Base-by-base conservation (phyloP, 2,329 filamentous ascomycete species). In the Cladophialophora immunda region DNA sequence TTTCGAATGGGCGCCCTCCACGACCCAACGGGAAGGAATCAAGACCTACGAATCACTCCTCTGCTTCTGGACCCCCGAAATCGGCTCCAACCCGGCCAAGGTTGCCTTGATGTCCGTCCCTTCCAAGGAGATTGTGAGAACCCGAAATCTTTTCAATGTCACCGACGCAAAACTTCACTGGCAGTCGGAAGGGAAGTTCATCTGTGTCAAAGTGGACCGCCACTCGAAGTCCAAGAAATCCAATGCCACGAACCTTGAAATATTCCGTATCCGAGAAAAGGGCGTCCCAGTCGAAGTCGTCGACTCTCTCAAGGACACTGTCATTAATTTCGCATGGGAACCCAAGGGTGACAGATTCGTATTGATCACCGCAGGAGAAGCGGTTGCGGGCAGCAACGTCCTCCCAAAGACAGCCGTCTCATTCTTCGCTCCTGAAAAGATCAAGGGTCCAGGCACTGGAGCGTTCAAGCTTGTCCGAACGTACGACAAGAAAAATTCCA, bases 211-310 rank as follows among this genome's bases (percentile, higher is more conserved):
- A 87, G 95, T 99, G 65, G 95, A 99, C 80, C 88, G 95, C 72
- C 95, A 99, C 85, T 97, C 93, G 79, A 99, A 99, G 83, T 97
- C 94, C 65, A 98, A 98, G 86, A 99, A 98, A 83, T 97, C 93
- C 2, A 88, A 97, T 75, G 94, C 94, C 68, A 99, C 95, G 34
- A 98, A 97, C 73, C 88, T 99, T 38, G 95, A 99, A 80, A 98
- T 99, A 77, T 99, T 99, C 90, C 92, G 95, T 68, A 88, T 99
- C 74, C 90, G 89, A 78, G 95, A 99, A 81, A 99, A 99, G 87
- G 94, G 95, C 73, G 95, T 99, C 1, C 95, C 95, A 0, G 94
- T 99, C 62, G 95, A 99, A 81, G 95, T 98, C 64, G 93, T 99
- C 59, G 95, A 99, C 81, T 93, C 91, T 62, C 92, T 99, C 82